phyloP scores from a whole-genome alignment of 805 yeast genomes.

The Debaryomyces maramus region DNA sequence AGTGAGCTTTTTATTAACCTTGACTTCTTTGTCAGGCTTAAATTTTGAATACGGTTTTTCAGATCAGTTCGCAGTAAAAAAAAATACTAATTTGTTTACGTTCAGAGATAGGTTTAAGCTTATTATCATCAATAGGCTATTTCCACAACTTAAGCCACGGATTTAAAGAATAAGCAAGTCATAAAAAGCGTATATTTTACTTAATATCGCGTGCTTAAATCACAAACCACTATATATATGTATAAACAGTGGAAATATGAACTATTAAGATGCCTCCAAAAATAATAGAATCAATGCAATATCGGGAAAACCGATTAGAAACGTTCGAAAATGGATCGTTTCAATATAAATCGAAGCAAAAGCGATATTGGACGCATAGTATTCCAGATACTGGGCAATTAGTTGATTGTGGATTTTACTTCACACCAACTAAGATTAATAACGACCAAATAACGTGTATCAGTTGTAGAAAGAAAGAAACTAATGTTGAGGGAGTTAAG shows the following conservation, averaged over 20 bases:
- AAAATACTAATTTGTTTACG: no score
- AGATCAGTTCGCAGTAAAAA: slow-evolving; percentile 1
- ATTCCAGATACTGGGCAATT: slow-evolving; percentile 20
- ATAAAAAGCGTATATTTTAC: no score
- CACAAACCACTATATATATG: no score
- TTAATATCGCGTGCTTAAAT: no score
- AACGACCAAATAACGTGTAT: slow-evolving; percentile 58
- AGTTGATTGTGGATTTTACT: slow-evolving; percentile 63
- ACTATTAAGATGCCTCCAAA: slow-evolving; percentile 11
- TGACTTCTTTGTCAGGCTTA: not conserved
- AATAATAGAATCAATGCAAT: slow-evolving; percentile 16
- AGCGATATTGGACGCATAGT: slow-evolving; percentile 5
- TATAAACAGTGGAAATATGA: not conserved
- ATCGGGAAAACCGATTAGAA: slow-evolving; percentile 20
- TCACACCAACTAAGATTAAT: slow-evolving; percentile 47
- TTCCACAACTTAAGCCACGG: no score
- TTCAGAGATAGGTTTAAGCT: no score
- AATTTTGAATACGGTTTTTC: not conserved
- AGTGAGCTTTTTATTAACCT: no score
- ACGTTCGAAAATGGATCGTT: slow-evolving; percentile 21
- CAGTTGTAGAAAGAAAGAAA: slow-evolving; percentile 47
- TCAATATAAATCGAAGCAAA: slow-evolving; percentile 4
- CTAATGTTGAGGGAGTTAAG: slow-evolving; percentile 17
- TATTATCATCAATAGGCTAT: no score
- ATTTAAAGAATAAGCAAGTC: no score